A percentile compares a stretch with the other conserved stretches of the same genome.
These are phyloP conservation scores for Coffea humblotiana DNA, from an alignment of 305 asterid genomes.

Conservation along the genomic window DNA sequence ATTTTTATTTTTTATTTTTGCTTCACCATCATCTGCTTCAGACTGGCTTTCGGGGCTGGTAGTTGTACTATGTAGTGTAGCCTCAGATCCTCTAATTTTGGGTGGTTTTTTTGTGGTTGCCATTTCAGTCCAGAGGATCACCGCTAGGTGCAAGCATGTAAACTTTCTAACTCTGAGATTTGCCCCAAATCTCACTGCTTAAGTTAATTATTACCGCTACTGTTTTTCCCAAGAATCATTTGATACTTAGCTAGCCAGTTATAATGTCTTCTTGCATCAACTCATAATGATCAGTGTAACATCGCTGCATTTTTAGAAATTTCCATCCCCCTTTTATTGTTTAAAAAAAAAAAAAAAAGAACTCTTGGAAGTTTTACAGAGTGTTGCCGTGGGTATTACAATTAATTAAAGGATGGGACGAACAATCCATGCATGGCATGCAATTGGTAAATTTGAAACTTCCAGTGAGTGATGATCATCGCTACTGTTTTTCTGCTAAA, in stretches of 20 bases:
- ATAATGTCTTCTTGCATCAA: neutral
- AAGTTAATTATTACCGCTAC: neutral
- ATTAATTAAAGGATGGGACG: neutral
- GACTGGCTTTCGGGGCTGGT: neutral
- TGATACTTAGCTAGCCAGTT: neutral
- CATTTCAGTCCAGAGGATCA: slow-evolving; percentile 11
- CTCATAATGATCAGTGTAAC: no score
- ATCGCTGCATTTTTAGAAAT: no score
- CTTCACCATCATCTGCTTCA: no score
- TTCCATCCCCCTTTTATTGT: no score
- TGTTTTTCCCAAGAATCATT: neutral
- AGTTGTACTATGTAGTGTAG: neutral
- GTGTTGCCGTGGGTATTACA: no score
- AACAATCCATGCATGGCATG: slow-evolving; percentile 12
- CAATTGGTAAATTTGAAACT: neutral
- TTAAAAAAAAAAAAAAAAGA: no score
- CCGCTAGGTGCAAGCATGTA: neutral
- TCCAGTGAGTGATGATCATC: neutral
- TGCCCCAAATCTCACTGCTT: neutral
- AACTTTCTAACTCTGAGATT: neutral
- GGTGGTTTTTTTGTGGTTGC: neutral
- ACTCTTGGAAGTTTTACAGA: no score
- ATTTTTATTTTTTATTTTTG: no score
- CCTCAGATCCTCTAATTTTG: slow-evolving; percentile 27
- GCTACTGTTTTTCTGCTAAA: no score